Conservation (phyloP, 192 early-diverging fungal genomes). For the Podila minutissima region DNA sequence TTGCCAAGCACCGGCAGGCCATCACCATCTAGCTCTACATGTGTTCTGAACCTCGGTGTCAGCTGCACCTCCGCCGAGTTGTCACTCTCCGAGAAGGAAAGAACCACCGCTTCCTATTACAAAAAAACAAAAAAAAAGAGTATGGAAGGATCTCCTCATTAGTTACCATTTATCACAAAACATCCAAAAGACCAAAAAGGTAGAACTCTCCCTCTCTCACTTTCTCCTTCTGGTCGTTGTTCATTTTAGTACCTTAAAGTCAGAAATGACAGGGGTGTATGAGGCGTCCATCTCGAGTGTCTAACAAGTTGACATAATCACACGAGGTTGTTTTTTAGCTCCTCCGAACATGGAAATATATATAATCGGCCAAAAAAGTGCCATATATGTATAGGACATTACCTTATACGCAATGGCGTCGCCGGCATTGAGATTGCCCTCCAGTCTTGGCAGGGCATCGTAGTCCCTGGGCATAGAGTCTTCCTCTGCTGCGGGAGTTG, state of each 20-base stretch:
- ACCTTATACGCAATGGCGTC: neutral
- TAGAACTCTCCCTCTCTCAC: neutral
- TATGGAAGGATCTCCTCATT: neutral
- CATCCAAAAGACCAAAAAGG: neutral
- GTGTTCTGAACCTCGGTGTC: slow-evolving; percentile 17
- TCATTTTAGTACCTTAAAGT: slow-evolving; percentile 25
- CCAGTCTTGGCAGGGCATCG: neutral
- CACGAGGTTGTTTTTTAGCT: neutral
- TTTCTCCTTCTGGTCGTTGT: neutral
- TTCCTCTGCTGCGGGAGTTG: neutral
- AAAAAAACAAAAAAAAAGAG: neutral
- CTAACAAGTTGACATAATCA: slow-evolving; percentile 11
- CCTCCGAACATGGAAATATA: neutral
- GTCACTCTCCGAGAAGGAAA: slow-evolving; percentile 6
- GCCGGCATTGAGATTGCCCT: neutral
- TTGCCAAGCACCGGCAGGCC: slow-evolving; percentile 33
- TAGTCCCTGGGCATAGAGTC: neutral
- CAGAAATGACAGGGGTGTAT: slow-evolving; percentile 38
- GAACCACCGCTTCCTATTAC: slow-evolving; percentile 27
- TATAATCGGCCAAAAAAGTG: too few species aligned
- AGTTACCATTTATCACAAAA: neutral
- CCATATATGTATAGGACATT: neutral
- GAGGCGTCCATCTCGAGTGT: slow-evolving; percentile 33
- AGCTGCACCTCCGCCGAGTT: slow-evolving; percentile 24
- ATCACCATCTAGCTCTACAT: slow-evolving; percentile 15